These are phyloP conservation scores for Pyrenula massariospora DNA, from an alignment of 495 filamentous ascomycete species.

Conservation along the genomic window DNA sequence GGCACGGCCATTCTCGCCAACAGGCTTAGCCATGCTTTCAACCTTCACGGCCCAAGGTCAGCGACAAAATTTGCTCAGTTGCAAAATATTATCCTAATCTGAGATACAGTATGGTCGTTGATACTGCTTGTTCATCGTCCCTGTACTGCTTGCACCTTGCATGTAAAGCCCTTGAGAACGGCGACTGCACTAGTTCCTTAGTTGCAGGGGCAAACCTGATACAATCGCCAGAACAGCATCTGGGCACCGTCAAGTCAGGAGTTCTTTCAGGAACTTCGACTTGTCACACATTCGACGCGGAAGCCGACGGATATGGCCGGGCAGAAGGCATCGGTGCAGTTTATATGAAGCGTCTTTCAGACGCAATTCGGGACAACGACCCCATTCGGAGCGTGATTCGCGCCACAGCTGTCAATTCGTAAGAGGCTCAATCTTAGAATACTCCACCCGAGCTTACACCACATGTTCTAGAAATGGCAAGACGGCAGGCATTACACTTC, in stretches of 20 bases:
- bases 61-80: background rate
- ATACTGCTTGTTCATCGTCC: conserved; percentile 22
- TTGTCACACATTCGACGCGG: conserved; percentile 29
- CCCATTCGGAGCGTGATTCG: conserved; percentile 46
- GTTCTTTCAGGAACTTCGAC: conserved; percentile 26
- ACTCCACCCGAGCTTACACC: no score
- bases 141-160: conserved; percentile 19
- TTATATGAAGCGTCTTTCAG: conserved; percentile 39
- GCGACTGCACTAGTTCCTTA: conserved; percentile 24
- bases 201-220: conserved; percentile 31
- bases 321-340: conserved; percentile 45
- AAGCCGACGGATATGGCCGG: conserved; percentile 46
- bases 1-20: conserved; percentile 17
- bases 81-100: background rate
- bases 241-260: conserved; percentile 20
- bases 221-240: conserved; percentile 18
- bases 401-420: conserved; percentile 39
- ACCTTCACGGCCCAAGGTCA: conserved; percentile 8
- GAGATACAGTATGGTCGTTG: conserved; percentile 8
- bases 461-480: conserved; percentile 1
- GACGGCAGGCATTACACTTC: conserved; percentile 3
- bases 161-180: conserved; percentile 10
- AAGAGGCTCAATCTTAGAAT: no score
- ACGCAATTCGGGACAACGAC: conserved; percentile 35
- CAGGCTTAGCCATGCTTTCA: conserved; percentile 12